Percentiles rank a stretch among this genome's conserved stretches.
phyloP scores from a whole-genome alignment of 2,329 filamentous ascomycete genomes.

The Curvularia eragrostidis region DNA sequence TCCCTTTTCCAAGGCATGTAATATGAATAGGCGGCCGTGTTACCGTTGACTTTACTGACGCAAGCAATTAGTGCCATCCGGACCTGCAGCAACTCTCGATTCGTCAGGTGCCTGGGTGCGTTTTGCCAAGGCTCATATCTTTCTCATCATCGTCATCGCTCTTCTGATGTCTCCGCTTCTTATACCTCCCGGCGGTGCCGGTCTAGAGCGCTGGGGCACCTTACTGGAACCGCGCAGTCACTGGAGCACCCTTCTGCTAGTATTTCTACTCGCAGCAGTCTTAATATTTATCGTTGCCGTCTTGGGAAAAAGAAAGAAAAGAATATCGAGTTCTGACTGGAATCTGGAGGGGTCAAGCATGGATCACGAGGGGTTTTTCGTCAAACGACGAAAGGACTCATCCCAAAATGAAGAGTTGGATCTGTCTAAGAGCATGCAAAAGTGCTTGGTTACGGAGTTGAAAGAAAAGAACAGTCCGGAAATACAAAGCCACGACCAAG shows the following conservation, averaged over 20 bases:
- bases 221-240: conserved; percentile 14
- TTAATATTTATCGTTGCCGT: conserved; percentile 24
- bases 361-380: neutral
- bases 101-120: conserved; percentile 27
- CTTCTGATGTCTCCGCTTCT: conserved; percentile 42
- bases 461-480: neutral
- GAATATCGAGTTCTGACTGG: conserved; percentile 2
- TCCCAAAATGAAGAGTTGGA: conserved; percentile 2
- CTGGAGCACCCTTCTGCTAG: conserved; percentile 28
- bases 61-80: conserved; percentile 29
- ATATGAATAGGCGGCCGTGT: conserved; percentile 40
- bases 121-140: conserved; percentile 26
- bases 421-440: neutral
- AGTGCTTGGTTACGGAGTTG: neutral
- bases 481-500: neutral
- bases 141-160: conserved; percentile 20
- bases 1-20: conserved; percentile 39
- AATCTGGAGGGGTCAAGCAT: conserved; percentile 5
- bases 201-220: conserved; percentile 17
- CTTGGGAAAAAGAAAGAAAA: conserved; percentile 28
- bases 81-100: conserved; percentile 38
- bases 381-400: conserved; percentile 11
- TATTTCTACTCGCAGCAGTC: conserved; percentile 25
- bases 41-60: conserved; percentile 38
- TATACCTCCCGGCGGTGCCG: conserved; percentile 23